Base-by-base conservation (phyloP, 2,329 filamentous ascomycete genomes). In the Calonectria hawksworthii region DNA sequence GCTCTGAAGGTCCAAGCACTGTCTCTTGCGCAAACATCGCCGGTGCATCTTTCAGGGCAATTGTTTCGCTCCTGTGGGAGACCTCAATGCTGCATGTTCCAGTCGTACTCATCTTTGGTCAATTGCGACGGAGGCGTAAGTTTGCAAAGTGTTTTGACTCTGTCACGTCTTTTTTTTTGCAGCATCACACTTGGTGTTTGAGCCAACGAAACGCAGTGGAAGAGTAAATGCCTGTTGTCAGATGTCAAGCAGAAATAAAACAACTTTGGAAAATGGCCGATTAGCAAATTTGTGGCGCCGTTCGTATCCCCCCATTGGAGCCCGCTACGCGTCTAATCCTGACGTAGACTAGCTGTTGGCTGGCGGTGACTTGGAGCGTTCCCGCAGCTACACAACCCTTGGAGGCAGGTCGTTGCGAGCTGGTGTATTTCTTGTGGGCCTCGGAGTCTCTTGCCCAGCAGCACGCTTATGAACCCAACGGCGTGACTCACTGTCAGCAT, bases 401-500 rank as follows among this genome's bases (percentile, higher is more conserved):
- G 56, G 21, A 23, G 56, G 56, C 4, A 41, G 23, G 56, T 7
- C 56, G 56, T 10, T 63, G 36, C 56, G 56, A 63, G 56, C n/a
- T n/a, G 3, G 7, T 41, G 34, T 63, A 41, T 28, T 41, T 41
- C 34, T 23, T 18, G 34, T 41, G 56, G 56, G n/a, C 56, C 56
- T 63, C 56, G 56, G 56, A 63, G 56, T 41, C 32, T 41, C 56
- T 36, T 63, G 4, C 56, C 56, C 23, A 28, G 1, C 52, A 34
- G 13, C 23, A 23, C 13, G 34, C 34, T 61, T 41, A 16, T 26
- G 32, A 23, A 34, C 5, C 3, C 56, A 63, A 41, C 56, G 56
- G 36, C 56, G 56, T 63, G 56, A 63, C 34, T 63, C 56, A 63
- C 23, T 6, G 56, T 41, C 56, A 63, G 56, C 34, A 41, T 63